These are phyloP conservation scores for Fusarium begoniae DNA, from an alignment of 2,329 filamentous ascomycete species.

Conservation along the genomic window DNA sequence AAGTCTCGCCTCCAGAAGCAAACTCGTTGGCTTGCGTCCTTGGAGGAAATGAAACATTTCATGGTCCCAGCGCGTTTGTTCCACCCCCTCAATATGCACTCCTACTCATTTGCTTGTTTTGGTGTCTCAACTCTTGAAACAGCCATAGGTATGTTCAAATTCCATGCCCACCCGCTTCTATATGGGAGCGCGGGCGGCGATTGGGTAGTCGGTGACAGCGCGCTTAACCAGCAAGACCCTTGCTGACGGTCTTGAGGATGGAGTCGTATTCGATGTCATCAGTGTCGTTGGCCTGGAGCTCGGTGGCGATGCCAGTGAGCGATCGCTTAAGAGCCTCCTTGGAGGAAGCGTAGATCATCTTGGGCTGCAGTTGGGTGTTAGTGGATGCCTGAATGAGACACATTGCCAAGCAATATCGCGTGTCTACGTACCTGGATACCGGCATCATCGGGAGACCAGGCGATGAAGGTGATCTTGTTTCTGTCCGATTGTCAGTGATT, in stretches of 20 bases:
- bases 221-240: constrained; percentile 63
- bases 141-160: constrained; percentile 43
- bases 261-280: constrained; percentile 83
- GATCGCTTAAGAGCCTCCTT: constrained; percentile 86
- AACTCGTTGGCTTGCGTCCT: constrained; percentile 29
- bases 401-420: constrained; percentile 70
- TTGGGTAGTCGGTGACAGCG: constrained; percentile 16
- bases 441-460: constrained; percentile 85
- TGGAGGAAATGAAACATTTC: constrained; percentile 33
- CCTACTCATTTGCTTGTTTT: constrained; percentile 41
- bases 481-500: constrained; percentile 50
- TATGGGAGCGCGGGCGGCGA: constrained; percentile 19
- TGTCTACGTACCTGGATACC: constrained; percentile 74
- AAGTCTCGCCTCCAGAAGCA: constrained; percentile 39
- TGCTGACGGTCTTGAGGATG: constrained; percentile 73
- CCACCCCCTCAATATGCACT: constrained; percentile 36
- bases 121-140: constrained; percentile 40
- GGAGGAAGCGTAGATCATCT: constrained; percentile 91
- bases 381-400: constrained; percentile 45
- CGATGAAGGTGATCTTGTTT: constrained; percentile 82
- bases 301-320: constrained; percentile 77
- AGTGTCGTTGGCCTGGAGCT: constrained; percentile 85
- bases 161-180: constrained; percentile 34
- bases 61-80: constrained; percentile 20
- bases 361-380: constrained; percentile 63